A percentile compares a stretch with the other conserved stretches of the same genome.
phyloP scores from a whole-genome alignment of 257 asterid genomes.

The Capsicum pubescens region DNA sequence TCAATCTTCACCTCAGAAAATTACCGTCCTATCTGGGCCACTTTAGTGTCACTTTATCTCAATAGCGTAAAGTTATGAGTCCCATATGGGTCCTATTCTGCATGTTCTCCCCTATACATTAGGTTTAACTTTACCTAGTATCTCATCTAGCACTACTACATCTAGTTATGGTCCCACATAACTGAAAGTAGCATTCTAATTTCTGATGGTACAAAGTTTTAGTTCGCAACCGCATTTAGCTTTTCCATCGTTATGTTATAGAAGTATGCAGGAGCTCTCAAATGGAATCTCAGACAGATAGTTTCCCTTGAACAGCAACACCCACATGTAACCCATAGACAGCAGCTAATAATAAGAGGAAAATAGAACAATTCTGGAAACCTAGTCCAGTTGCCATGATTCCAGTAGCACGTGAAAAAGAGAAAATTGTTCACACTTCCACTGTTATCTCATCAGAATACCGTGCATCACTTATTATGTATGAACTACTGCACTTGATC shows the following conservation, averaged over 20 bases:
- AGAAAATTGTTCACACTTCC: slow-evolving; percentile 16
- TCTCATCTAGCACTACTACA: slow-evolving; percentile 14
- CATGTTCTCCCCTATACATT: not conserved
- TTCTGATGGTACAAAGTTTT: slow-evolving; percentile 6
- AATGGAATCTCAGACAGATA: not conserved
- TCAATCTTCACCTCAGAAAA: not conserved
- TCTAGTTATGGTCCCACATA: slow-evolving; percentile 11
- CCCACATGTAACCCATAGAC: not conserved
- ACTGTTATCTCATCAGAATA: slow-evolving; percentile 18
- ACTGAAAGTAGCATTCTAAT: slow-evolving; percentile 18
- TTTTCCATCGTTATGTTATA: not conserved
- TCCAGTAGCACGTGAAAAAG: not conserved
- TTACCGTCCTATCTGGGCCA: not conserved
- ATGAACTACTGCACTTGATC: not conserved
- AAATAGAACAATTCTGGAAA: not conserved
- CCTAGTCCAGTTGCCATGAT: not conserved
- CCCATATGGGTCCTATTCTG: not conserved
- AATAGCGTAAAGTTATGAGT: not conserved
- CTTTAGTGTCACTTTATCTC: not conserved
- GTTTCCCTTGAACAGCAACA: slow-evolving; percentile 15
- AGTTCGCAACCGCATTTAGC: not conserved
- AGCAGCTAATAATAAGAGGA: not conserved
- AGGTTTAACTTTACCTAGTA: not conserved
- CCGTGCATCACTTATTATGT: not conserved
- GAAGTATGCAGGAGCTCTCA: not conserved